phyloP scores from a whole-genome alignment of 1,139 yeast species.

The Lodderomyces margitis region DNA sequence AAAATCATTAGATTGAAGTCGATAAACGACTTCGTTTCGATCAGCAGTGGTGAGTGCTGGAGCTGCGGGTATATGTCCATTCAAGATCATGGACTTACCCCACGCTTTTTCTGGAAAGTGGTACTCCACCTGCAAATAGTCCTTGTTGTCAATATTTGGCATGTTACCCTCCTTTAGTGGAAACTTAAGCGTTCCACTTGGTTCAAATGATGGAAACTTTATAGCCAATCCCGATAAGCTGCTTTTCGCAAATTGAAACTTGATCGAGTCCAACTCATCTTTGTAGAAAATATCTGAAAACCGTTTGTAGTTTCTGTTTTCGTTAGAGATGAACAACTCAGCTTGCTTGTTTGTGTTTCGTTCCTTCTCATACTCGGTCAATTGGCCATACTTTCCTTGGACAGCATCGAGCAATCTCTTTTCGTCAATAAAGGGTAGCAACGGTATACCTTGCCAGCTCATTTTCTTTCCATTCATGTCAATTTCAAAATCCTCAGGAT shows the following conservation, averaged over 20 bases:
- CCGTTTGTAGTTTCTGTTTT: constrained; percentile 46
- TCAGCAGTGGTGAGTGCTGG: constrained; percentile 69
- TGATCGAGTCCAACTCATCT: constrained; percentile 29
- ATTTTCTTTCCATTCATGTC: constrained; percentile 95
- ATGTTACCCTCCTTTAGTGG: constrained; percentile 62
- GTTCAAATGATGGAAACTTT: constrained; percentile 43
- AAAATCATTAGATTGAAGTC: constrained; percentile 6
- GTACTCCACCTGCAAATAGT: constrained; percentile 58
- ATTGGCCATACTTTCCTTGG: constrained; percentile 56
- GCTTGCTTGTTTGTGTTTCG: constrained; percentile 71
- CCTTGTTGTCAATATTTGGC: constrained; percentile 55
- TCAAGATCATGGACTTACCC: constrained; percentile 81
- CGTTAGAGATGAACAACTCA: constrained; percentile 56
- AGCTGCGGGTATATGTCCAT: constrained; percentile 68
- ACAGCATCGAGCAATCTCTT: constrained; percentile 67
- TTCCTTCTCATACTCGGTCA: constrained; percentile 66
- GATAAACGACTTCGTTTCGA: constrained; percentile 55
- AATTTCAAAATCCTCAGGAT: constrained; percentile 83
- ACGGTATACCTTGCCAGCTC: constrained; percentile 94
- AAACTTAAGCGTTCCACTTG: constrained; percentile 48
- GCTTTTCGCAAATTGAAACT: constrained; percentile 47
- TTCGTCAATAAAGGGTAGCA: constrained; percentile 89
- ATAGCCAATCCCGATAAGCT: constrained; percentile 69
- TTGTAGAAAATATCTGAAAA: constrained; percentile 35
- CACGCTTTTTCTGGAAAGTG: constrained; percentile 49